Evolutionary conservation across 257 asterid genomes (phyloP), one percentile per base, ranked within the genome.

Genomic region (Catharanthus roseus): DNA sequence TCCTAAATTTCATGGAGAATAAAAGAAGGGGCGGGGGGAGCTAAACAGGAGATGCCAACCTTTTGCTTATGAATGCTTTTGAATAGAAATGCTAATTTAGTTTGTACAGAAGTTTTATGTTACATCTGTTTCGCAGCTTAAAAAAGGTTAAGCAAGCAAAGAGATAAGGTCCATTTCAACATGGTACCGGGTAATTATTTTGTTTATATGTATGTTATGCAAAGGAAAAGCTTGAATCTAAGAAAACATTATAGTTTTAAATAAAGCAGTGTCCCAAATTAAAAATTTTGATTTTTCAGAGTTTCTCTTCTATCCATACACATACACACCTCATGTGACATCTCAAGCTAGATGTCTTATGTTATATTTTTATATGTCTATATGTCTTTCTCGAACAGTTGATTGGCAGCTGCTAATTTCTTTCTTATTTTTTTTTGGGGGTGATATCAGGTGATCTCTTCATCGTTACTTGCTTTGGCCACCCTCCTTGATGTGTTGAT

Each of bases 381-480:
- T 16, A 45, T 26, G 6, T 6, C 18, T 28, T 18, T 18, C 3
- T 19, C 8, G 38, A 47, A 67, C 8, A 21, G 28, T 41, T 66
- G 23, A 13, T 3, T 49, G 19, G 21, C 10, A 2, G 26, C 19
- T 50, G n/a, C 61, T 31, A 50, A 34, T 60, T 28, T 57, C 24
- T 50, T 64, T 66, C 63, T 77, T 45, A 0, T 31, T 69, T 34
- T 41, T 65, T 42, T 50, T 67, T 66, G 57, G 76, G 28, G 55
- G 77, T 67, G 70, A 55, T 75, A 77, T 69, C 91, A 95, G 99
- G 99, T 89, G 75, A 71, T 86, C 68, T 88, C 95, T 54, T 88
- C 99, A 70, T 91, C 99, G 71, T 80, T 95, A 77, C 85, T 95
- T 77, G 95, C 99, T 38, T 73, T 91, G 78, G 91, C 97, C 61